Conservation (phyloP, 306 rosid species). For the Vigna radiata region DNA sequence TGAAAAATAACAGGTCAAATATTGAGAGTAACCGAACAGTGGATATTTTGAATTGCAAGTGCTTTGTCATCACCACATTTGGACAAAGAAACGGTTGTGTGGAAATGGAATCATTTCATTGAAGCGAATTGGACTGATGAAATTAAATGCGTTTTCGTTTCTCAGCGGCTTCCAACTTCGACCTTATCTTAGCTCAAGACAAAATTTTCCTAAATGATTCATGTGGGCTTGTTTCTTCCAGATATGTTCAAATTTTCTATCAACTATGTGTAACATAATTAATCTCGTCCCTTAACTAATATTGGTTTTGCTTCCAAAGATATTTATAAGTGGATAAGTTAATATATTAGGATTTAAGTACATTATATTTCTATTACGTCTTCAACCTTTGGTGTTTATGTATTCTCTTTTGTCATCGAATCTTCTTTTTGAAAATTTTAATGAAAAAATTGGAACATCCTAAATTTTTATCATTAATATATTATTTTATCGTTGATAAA, state of each 20-base stretch:
- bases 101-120: conserved; percentile 24
- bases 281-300: too few relatives aligned
- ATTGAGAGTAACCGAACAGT: conserved; percentile 58
- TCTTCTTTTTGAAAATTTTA: too few relatives aligned
- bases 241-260: conserved; percentile 24
- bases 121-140: conserved; percentile 24
- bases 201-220: background rate
- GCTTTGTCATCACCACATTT: conserved; percentile 47
- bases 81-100: conserved; percentile 46
- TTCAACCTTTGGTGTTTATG: too few relatives aligned
- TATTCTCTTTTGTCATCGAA: too few relatives aligned
- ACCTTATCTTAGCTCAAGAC: conserved; percentile 34
- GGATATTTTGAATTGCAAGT: conserved; percentile 54
- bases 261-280: too few relatives aligned
- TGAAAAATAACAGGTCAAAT: background rate
- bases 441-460: too few relatives aligned
- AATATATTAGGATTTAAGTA: too few relatives aligned
- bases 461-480: too few relatives aligned
- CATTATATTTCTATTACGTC: too few relatives aligned
- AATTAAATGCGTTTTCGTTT: conserved; percentile 55
- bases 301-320: too few relatives aligned
- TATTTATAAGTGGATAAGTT: too few relatives aligned
- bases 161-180: conserved; percentile 35
- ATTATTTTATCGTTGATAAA: too few relatives aligned
- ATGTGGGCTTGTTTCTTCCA: conserved; percentile 26